Base-by-base conservation (phyloP, 1,139 yeast species). In the Suzukiozyma palmioleophila region DNA sequence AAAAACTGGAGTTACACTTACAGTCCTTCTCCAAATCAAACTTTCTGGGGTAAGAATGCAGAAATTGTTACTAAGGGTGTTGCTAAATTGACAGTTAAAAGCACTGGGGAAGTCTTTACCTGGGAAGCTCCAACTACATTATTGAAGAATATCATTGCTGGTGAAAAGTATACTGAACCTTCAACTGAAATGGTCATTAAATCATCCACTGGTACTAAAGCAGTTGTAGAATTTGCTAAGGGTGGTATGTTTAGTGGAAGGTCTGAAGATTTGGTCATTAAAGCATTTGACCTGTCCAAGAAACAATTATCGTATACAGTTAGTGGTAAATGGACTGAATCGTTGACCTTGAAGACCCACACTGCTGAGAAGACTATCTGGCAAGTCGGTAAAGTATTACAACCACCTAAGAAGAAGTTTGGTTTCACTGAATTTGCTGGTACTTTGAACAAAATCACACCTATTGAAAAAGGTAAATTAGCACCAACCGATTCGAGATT, bases 131-230 rank as follows among this genome's bases (percentile, higher is more conserved):
- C 98, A 8, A 79, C 86, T 1, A 81, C 95, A 0, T 73, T 87
- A 55, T 66, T 92, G 54, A 83, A 92, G 52, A 90, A 90, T 54
- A 73, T 92, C 39, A 81, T 92, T 54, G 96, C 97, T 3, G 98
- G 98, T 25, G 97, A 92, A 53, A 85, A 88, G 58, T 92, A 89
- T 58, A 71, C 88, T n/a, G 98, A 92, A 57, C 98, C 98, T 2
- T 70, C 75, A 2, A 84, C 88, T 8, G 61, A 80, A 2, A 70
- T 88, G 47, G 78, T 83, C 0, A 72, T 92, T 4, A 75, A 76
- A 38, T 79, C 92, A 3, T 77, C 88, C 2, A 67, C 66, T 13
- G 95, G 95, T 0, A 71, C 74, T 36, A 76, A 71, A 46, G 87
- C 95, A 1, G 73, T 75, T 5, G 79, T 86, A 22, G 86, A 79